Base-by-base conservation (phyloP, 2,329 filamentous ascomycete genomes). In the Diaporthe velutina region DNA sequence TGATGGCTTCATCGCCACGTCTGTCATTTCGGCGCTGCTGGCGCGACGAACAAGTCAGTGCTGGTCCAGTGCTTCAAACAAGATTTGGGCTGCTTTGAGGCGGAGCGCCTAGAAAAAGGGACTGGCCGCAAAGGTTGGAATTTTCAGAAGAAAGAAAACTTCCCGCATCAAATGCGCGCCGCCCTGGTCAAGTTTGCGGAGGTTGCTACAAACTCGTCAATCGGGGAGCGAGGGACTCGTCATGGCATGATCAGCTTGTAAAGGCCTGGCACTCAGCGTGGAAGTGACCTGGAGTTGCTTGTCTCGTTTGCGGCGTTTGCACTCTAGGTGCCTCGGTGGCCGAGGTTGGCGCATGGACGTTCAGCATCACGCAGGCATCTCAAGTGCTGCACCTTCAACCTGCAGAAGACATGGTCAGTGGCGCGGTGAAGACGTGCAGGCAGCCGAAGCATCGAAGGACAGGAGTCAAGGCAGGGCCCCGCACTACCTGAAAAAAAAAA, bases 401-500 rank as follows among this genome's bases (percentile, higher is more conserved):
- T 70, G 58, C 38, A 66, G 54, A 57, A 38, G 60, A 30, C 64
- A 40, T 40, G 68, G 61, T 42, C 73, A 70, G 45, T 70, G 60
- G 71, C n/a, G 33, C 60, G 55, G 61, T 58, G 72, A 72, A 66
- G 70, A 73, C 73, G 72, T 73, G 58, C 55, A 67, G 55, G 60
- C 74, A 74, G 67, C 67, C 57, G 22, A 70, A 66, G 73, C 73
- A 68, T 73, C 73, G 54, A 68, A 70, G 67, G 68, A 67, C 71
- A 77, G 60, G 64, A 73, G 55, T 70, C 38, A 54, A 71, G 33
- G 55, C 48, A 45, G 50, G 48, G 70, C 45, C 54, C 64, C 60
- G 38, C 58, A 58, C 60, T 73, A 64, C 60, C 76, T 73, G 70
- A 75, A 70, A 77, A 73, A 70, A 77, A 73, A 80, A 71, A 52